Base-by-base conservation (phyloP, 2,329 filamentous ascomycete genomes). In the Ilyonectria sp. region DNA sequence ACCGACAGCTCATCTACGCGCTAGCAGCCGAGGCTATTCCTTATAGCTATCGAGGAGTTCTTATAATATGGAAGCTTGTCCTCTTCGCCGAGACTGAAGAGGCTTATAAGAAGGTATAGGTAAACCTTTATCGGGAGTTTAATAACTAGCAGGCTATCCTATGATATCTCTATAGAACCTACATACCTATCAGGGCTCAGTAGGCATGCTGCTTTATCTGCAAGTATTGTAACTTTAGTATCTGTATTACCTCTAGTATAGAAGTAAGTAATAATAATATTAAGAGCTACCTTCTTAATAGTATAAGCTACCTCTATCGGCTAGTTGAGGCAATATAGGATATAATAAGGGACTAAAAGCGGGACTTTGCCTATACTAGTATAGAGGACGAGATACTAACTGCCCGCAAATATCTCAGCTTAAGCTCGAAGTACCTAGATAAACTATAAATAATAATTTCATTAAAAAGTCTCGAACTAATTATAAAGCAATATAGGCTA, bases 221-320 rank as follows among this genome's bases (percentile, higher is more conserved):
- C 33, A 54, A 60, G 35, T 65, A 60, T 56, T 56, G 63, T 56
- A 65, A 65, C 55, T 65, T 65, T 33, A 56, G 63, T 26, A 65
- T 66, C 37, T 33, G 61, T 10, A 53, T 64, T n/a, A 64, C 61
- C 46, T 64, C 61, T 58, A 44, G 61, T 31, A 64, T 53, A 49
- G 61, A 64, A 40, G 61, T 53, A 49, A 64, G 61, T 26, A 64
- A 59, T 37, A 64, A 64, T 53, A 59, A 64, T 43, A 26, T 59
- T 53, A 64, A 64, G 46, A 64, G 61, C 44, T 64, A 64, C 46
- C 61, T 64, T 50, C 61, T 64, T 26, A 64, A 64, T 43, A 43
- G 54, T 17, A 64, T 58, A 26, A 56, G 60, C 47, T 33, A 55
- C 52, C 29, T 60, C n/a, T 65, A 60, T 53, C 31, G 46, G 55